These are phyloP conservation scores for Apiospora saccharicola DNA, from an alignment of 2,329 filamentous ascomycete genomes.

Conservation along the genomic window DNA sequence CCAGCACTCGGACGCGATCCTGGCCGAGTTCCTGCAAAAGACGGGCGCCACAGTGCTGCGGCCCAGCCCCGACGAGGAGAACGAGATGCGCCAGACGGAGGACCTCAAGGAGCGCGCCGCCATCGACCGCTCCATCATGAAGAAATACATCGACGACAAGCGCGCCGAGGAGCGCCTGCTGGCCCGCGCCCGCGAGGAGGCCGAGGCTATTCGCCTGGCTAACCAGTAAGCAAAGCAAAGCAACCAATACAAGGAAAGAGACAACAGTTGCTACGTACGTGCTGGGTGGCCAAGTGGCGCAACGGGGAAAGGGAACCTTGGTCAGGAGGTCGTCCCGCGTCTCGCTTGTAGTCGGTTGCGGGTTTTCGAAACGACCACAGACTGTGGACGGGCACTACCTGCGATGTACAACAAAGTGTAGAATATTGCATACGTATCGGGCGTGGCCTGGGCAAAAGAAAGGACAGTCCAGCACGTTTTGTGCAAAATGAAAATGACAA, in stretches of 20 bases:
- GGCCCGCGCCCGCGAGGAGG: slow-evolving; percentile 60
- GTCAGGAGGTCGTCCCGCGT: neutral
- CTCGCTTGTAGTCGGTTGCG: neutral
- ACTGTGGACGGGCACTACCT: neutral
- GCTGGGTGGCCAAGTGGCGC: neutral
- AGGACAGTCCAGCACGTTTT: neutral
- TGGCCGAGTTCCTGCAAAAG: slow-evolving; percentile 66
- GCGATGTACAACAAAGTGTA: slow-evolving; percentile 18
- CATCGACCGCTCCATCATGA: slow-evolving; percentile 61
- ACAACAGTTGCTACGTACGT: neutral
- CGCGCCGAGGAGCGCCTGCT: slow-evolving; percentile 69
- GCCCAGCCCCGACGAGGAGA: slow-evolving; percentile 65
- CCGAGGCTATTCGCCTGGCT: slow-evolving; percentile 51
- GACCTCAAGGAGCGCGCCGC: slow-evolving; percentile 59
- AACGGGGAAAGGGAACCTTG: neutral
- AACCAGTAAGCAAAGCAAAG: slow-evolving; percentile 33
- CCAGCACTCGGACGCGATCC: slow-evolving; percentile 66
- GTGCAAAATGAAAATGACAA: slow-evolving; percentile 14
- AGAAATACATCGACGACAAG: slow-evolving; percentile 61
- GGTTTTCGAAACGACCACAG: neutral
- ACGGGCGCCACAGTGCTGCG: slow-evolving; percentile 66
- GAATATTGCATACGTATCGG: slow-evolving; percentile 19
- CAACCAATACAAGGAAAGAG: neutral
- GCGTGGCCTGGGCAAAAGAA: neutral
- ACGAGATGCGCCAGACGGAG: slow-evolving; percentile 64